Evolutionary conservation across 1,284 basidiomycete genomes (phyloP), one percentile per base, ranked within the genome.

Genomic region (Vanrija sp.): DNA sequence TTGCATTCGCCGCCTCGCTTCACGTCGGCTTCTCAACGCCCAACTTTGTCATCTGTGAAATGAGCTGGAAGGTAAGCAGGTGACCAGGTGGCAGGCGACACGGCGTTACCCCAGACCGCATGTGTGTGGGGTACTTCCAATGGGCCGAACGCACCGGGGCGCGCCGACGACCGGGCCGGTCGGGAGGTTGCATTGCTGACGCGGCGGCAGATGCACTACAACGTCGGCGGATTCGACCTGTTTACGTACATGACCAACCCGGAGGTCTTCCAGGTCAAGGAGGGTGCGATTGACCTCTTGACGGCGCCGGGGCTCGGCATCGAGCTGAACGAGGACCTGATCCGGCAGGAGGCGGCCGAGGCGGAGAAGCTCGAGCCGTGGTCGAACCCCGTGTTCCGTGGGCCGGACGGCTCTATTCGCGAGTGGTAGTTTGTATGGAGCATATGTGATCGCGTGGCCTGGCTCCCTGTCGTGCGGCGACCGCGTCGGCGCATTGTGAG

Each of bases 241-340:
- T 82, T 85, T 68, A 88, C 86, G 2, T 78, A 77, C 72, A 78
- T 88, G 70, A 69, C 60, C 48, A 79, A 80, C 62, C 77, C 78
- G 3, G 78, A 78, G 5, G 82, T 88, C 3, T 88, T 88, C 64
- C 72, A 79, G 3, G 82, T 89, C 23, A 78, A 80, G 54, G 78
- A 84, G 38, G 87, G 87, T 1, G 80, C 82, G 60, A 79, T 89
- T 45, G 75, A 80, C 15, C 79, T 82, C 1, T 77, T 85, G 7
- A 75, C 80, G 62, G 83, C 81, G 0, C 82, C 85, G 10, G 87
- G 87, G 7, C 75, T 89, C 7, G 88, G 87, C 14, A 82, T 89
- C 43, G 78, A 83, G 61, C 80, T 89, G 59, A 82, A 89, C 66
- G 87, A 89, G 71, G 72, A 76, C 15, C 68, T 86, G 19, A 85